Evolutionary conservation across 805 yeast species (phyloP), one percentile per base, ranked within the genome.

Genomic region (Candida peoriensis): DNA sequence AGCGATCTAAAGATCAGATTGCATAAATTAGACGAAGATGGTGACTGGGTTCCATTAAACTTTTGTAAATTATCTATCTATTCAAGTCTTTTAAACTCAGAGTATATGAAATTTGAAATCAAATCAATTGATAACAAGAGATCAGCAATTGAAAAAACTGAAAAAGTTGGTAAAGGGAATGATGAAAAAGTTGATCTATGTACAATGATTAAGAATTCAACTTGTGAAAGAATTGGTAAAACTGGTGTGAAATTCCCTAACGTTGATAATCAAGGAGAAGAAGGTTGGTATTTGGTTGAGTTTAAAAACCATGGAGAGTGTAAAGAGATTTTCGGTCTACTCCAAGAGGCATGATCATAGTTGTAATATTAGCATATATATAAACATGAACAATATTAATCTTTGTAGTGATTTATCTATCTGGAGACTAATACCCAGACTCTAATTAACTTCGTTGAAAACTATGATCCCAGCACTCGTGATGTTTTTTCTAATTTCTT

Each of bases 401-500:
- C n/a, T n/a, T n/a, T n/a, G n/a, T n/a, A n/a, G n/a, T n/a, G n/a
- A n/a, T n/a, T n/a, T n/a, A n/a, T n/a, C n/a, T n/a, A n/a, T n/a
- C n/a, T n/a, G n/a, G n/a, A n/a, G n/a, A n/a, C n/a, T n/a, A n/a
- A n/a, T n/a, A n/a, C n/a, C n/a, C n/a, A n/a, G n/a, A n/a, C n/a
- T 24, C 17, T 21, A 29, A 20, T 29, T 11, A 33, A 41, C 37
- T 34, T 50, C 52, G 27, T 37, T 37, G 33, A 52, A 69, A 8
- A 78, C 72, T 14, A 77, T 54, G 26, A 83, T 57, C 4, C 89
- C 82, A 20, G 95, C 89, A 45, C 87, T 74, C 23, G 90, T 78
- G 30, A 93, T 70, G 51, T 79, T 78, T 59, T 97, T 78, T 51
- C 86, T 69, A 49, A 94, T 70, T 48, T 93, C 97, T 25, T 80